These are phyloP conservation scores for Pouteria glomerata DNA, from an alignment of 148 eudicot genomes.

Conservation along the genomic window DNA sequence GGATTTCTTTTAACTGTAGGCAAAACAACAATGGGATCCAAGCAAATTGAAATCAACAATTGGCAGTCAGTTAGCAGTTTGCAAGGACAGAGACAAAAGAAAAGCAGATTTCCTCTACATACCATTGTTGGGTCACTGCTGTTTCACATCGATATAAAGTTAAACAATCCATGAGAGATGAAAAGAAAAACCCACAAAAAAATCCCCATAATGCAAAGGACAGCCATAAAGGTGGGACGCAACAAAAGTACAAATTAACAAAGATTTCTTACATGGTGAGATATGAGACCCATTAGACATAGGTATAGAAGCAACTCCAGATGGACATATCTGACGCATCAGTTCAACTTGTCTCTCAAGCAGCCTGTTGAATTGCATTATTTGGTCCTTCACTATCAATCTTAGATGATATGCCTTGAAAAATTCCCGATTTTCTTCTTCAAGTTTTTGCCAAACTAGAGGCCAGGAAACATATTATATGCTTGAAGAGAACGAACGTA, in stretches of 20 bases:
- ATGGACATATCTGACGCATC: constrained; percentile 51
- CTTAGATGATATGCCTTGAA: constrained; percentile 79
- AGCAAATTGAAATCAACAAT: neutral
- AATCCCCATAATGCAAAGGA: neutral
- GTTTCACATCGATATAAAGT: neutral
- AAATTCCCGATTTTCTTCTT: constrained; percentile 87
- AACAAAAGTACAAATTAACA: neutral
- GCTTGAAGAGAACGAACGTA: constrained; percentile 6
- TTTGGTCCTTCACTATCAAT: constrained; percentile 74
- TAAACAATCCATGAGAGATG: neutral
- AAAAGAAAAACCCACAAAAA: neutral
- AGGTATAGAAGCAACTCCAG: constrained; percentile 43
- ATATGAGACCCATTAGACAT: constrained; percentile 64
- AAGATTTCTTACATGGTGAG: constrained; percentile 47
- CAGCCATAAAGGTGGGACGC: neutral
- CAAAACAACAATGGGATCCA: neutral
- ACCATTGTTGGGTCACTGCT: neutral
- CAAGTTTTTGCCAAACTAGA: constrained; percentile 91
- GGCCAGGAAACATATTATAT: constrained; percentile 7
- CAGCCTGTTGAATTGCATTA: constrained; percentile 53
- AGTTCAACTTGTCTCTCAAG: constrained; percentile 66
- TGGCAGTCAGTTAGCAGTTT: constrained; percentile 6
- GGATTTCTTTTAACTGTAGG: neutral
- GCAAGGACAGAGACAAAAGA: neutral
- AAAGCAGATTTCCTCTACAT: neutral